Conservation (phyloP, 345 rosid genomes). For the Theobroma cacao region DNA sequence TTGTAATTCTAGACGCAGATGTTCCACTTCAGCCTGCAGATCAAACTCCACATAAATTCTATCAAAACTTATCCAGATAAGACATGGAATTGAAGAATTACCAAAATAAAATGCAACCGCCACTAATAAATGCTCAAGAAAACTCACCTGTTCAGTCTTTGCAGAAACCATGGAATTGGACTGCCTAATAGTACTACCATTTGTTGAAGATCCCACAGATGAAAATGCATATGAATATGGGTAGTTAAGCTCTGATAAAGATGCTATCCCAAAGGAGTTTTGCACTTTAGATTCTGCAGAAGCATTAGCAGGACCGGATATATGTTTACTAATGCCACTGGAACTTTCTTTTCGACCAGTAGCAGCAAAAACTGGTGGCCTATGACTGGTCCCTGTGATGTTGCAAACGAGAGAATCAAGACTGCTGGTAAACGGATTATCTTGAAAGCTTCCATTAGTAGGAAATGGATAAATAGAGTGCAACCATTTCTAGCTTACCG, state of each 20-base stretch:
- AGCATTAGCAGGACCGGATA: slow-evolving; percentile 24
- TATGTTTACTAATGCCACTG: slow-evolving; percentile 23
- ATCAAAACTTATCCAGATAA: background rate
- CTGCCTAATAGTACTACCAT: background rate
- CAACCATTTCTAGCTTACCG: slow-evolving; percentile 32
- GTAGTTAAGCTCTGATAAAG: slow-evolving; percentile 25
- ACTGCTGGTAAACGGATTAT: background rate
- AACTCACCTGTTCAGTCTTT: slow-evolving; percentile 34
- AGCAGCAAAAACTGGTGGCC: slow-evolving; percentile 4
- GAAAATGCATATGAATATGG: slow-evolving; percentile 22
- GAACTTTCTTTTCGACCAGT: slow-evolving; percentile 26
- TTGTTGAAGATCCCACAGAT: background rate
- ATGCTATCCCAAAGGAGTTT: slow-evolving; percentile 19
- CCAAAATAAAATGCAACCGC: background rate
- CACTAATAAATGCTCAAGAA: background rate
- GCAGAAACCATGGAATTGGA: slow-evolving; percentile 20
- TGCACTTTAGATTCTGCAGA: slow-evolving; percentile 25
- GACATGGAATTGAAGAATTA: background rate
- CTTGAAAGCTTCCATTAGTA: background rate
- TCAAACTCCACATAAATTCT: slow-evolving; percentile 38
- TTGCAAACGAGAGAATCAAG: background rate
- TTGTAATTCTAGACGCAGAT: slow-evolving; percentile 60
- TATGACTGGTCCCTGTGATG: slow-evolving; percentile 24
- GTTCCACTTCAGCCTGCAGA: slow-evolving; percentile 59
- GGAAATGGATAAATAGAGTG: background rate